These are phyloP conservation scores for Phytophthora multivora DNA, from an alignment of 352 stramenopile species.

Conservation along the genomic window DNA sequence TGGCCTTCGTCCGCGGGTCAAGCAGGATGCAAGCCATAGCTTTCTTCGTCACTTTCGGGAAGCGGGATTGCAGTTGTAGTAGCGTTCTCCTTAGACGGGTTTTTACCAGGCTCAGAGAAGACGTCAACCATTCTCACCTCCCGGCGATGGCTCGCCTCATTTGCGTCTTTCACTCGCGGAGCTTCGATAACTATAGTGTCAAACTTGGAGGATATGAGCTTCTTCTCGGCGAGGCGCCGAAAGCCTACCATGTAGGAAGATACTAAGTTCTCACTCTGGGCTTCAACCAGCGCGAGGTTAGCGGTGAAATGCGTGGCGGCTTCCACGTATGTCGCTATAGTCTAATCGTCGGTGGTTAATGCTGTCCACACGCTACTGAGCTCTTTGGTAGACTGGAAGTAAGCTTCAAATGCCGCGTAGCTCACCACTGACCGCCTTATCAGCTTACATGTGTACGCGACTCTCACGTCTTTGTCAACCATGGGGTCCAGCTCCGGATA, in stretches of 20 bases:
- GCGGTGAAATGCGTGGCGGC: slow-evolving; percentile 1
- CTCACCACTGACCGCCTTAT: neutral
- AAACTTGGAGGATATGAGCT: neutral
- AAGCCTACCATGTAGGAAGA: slow-evolving; percentile 9
- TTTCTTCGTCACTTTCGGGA: slow-evolving; percentile 9
- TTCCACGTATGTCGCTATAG: slow-evolving; percentile 3
- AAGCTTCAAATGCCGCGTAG: neutral
- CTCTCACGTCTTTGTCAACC: neutral
- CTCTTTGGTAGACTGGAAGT: slow-evolving; percentile 1
- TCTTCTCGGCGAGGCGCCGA: neutral
- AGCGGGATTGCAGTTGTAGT: slow-evolving; percentile 2
- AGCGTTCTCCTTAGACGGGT: neutral
- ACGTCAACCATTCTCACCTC: neutral
- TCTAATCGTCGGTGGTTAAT: neutral
- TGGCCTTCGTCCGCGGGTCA: slow-evolving; percentile 7
- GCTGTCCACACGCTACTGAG: neutral
- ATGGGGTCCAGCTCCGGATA: neutral
- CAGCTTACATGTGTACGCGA: slow-evolving; percentile 3
- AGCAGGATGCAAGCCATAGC: slow-evolving; percentile 5
- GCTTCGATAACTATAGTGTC: neutral
- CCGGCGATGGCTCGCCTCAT: neutral
- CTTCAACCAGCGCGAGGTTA: slow-evolving; percentile 2
- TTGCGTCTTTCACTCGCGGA: neutral
- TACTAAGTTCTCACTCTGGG: neutral
- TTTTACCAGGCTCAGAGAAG: neutral